Base-by-base conservation (phyloP, 768 basidiomycete genomes). In the Pleurotus djamor region DNA sequence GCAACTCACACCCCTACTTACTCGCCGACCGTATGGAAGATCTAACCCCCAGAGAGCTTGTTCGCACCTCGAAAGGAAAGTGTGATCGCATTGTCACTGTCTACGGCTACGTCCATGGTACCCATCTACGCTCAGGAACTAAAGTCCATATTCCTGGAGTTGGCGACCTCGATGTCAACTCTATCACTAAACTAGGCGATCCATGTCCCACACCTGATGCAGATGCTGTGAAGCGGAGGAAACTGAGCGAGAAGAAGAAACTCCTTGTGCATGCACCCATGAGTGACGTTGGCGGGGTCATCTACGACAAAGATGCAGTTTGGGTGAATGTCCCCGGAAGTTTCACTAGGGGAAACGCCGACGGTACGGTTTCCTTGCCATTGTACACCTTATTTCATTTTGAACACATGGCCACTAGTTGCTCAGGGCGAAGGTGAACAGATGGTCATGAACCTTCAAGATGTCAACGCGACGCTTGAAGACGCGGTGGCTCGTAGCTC, bases 401-500 rank as follows among this genome's bases (percentile, higher is more conserved):
- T 47, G 17, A 7, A 12, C 45, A 7, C 45, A 33, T 38, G 16
- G 33, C 48, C 48, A 58, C 17, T 63, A 94, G 92, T 82, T 49
- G 80, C 80, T 4, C 91, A 91, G 67, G 96, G 96, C 7, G 96
- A 97, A 72, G 97, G 97, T 13, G 96, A 98, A 69, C 83, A 88
- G 69, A 98, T 99, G 97, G 94, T 99, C 10, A 91, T 98, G 81
- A 91, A 93, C 69, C 79, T 99, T 12, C 97, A 99, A 71, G 97
- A 95, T 62, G 91, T 88, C 16, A 75, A 77, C 33, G 72, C 78
- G 2, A 98, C 96, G 0, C 86, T 99, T 33, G 95, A 88, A 60
- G 94, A 95, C 64, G 83, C 80, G 6, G 87, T 98, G 34, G 82
- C 87, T 14, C 82, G 83, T 59, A 93, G 92, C 65, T 83, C 91